Evolutionary conservation across 2,329 filamentous ascomycete species (phyloP).

Genomic region (Emmonsia crescens): DNA sequence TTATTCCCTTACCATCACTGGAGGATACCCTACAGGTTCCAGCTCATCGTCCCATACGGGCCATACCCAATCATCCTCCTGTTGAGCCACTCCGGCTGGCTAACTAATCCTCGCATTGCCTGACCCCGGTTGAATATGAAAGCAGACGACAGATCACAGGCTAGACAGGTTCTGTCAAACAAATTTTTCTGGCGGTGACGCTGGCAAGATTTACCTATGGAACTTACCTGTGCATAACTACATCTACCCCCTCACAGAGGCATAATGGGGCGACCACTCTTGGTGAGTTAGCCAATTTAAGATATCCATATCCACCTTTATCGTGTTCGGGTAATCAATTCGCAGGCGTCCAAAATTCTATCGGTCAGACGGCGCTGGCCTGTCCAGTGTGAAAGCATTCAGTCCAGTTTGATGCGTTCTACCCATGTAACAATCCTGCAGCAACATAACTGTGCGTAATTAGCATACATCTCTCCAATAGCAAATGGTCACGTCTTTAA

Average conservation of each 20-base stretch:
- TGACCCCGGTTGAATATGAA: neutral
- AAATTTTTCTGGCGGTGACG: neutral
- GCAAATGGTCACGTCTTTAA: neutral
- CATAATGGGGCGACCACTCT: constrained; percentile 3
- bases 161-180: neutral
- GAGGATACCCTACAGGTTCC: neutral
- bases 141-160: neutral
- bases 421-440: neutral
- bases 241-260: neutral
- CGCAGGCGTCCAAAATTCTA: neutral
- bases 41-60: neutral
- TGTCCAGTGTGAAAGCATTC: no score
- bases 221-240: neutral
- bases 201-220: neutral
- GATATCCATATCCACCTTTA: neutral
- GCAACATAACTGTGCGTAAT: neutral
- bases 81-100: neutral
- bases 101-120: neutral
- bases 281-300: neutral
- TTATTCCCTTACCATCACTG: neutral
- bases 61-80: neutral
- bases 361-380: neutral
- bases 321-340: neutral
- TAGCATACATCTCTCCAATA: neutral
- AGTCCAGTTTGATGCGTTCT: neutral